Percentiles rank a stretch among this genome's conserved stretches.
Evolutionary conservation across 192 early-diverging fungal species (phyloP).

Genomic region (Gamsiella multidivaricata): DNA sequence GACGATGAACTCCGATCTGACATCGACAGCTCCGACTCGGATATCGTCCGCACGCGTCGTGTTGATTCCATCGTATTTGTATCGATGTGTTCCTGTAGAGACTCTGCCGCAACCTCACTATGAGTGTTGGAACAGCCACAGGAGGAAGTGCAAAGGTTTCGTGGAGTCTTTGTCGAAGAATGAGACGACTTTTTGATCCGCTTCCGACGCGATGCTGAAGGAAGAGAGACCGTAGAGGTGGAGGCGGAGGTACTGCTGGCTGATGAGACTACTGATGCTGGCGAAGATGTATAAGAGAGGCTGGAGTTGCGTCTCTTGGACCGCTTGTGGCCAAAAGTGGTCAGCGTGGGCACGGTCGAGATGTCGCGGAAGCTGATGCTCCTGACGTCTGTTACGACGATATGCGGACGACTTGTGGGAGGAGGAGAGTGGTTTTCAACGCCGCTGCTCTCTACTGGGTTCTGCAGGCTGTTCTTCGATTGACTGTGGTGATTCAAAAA

Average conservation of each 20-base stretch:
- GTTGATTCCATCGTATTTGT: conserved; percentile 44
- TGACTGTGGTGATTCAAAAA: neutral
- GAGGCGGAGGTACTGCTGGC: neutral
- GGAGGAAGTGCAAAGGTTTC: conserved; percentile 22
- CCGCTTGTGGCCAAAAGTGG: conserved; percentile 17
- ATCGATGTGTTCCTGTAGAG: conserved; percentile 3
- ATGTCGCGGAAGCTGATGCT: conserved; percentile 51
- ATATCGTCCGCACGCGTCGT: conserved; percentile 38
- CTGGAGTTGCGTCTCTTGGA: conserved; percentile 41
- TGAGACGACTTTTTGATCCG: conserved; percentile 43
- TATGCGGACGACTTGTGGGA: conserved; percentile 7
- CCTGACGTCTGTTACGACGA: conserved; percentile 40
- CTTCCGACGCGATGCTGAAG: conserved; percentile 37
- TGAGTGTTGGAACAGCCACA: conserved; percentile 27
- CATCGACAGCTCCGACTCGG: conserved; percentile 33
- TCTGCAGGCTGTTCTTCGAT: neutral
- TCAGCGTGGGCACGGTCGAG: conserved; percentile 39
- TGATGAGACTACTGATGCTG: neutral
- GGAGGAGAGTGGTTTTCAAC: conserved; percentile 1
- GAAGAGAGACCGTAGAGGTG: neutral
- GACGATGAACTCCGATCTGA: conserved; percentile 11
- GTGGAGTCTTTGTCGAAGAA: conserved; percentile 4
- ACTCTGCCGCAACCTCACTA: neutral
- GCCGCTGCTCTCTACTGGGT: neutral
- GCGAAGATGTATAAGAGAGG: neutral